These are phyloP conservation scores for Pontederia paniculata DNA, from an alignment of 176 grass and related monocot species.

Conservation along the genomic window DNA sequence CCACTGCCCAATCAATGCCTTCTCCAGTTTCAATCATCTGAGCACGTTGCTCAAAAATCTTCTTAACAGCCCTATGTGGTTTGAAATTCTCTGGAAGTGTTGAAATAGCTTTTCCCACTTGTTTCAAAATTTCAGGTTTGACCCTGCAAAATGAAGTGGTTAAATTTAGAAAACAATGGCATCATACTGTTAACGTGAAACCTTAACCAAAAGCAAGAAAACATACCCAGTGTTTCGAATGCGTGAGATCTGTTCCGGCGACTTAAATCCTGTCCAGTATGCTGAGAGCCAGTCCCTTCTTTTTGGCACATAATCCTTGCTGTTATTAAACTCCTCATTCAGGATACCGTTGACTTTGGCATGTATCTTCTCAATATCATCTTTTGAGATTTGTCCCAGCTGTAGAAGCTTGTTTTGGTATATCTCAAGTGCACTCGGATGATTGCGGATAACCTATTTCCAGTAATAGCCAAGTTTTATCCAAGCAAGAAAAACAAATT, in stretches of 20 bases:
- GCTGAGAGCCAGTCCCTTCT: slow-evolving; percentile 25
- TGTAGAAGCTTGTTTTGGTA: slow-evolving; percentile 21
- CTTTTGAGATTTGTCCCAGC: slow-evolving; percentile 12
- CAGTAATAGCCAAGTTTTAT: too few species aligned
- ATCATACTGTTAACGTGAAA: not conserved
- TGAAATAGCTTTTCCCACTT: slow-evolving; percentile 18
- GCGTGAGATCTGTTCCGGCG: slow-evolving; percentile 23
- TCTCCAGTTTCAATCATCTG: slow-evolving; percentile 23
- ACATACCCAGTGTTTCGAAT: slow-evolving; percentile 19
- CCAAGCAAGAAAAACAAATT: not conserved
- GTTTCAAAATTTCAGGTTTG: slow-evolving; percentile 20
- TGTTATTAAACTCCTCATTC: slow-evolving; percentile 19
- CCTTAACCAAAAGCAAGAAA: not conserved
- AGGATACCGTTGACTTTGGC: slow-evolving; percentile 14
- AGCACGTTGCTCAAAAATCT: slow-evolving; percentile 18
- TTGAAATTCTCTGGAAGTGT: slow-evolving; percentile 19
- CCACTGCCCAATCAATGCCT: slow-evolving; percentile 21
- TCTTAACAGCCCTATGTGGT: slow-evolving; percentile 19
- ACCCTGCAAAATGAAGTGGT: slow-evolving; percentile 1
- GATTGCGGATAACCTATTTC: slow-evolving; percentile 15
- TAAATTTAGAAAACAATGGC: not conserved
- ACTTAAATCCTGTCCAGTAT: slow-evolving; percentile 20
- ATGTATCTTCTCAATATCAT: slow-evolving; percentile 18
- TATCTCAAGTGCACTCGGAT: slow-evolving; percentile 13
- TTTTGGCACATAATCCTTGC: slow-evolving; percentile 17